Conservation (phyloP, 495 filamentous ascomycete genomes). For the Clohesyomyces aquaticus region DNA sequence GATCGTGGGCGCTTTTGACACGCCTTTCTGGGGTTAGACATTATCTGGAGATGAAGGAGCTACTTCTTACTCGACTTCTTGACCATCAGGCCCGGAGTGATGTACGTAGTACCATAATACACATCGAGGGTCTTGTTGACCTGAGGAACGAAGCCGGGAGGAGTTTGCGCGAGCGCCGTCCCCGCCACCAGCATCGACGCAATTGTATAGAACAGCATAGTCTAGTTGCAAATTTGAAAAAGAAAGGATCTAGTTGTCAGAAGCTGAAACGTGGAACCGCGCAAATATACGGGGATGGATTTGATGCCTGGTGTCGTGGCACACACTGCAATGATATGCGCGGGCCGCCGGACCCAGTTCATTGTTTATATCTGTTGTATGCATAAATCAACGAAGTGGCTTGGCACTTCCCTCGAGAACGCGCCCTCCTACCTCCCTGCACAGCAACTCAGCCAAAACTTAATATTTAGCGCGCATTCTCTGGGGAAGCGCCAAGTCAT, state of each 20-base stretch:
- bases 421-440: too few relatives aligned
- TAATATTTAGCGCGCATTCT: too few relatives aligned
- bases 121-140: constrained; percentile 52
- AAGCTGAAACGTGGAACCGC: constrained; percentile 1
- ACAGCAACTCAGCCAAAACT: too few relatives aligned
- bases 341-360: constrained; percentile 6
- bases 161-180: constrained; percentile 48
- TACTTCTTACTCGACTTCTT: constrained; percentile 44
- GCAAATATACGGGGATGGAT: too few relatives aligned
- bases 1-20: constrained; percentile 50
- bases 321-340: not conserved
- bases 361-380: constrained; percentile 10
- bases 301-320: not conserved
- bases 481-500: too few relatives aligned
- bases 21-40: constrained; percentile 29
- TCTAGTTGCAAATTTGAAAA: constrained; percentile 1
- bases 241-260: not conserved
- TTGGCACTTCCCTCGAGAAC: too few relatives aligned
- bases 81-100: constrained; percentile 49
- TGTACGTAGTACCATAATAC: constrained; percentile 49
- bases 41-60: not conserved
- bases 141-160: constrained; percentile 48
- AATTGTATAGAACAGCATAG: constrained; percentile 23
- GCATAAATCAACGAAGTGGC: too few relatives aligned
- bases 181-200: constrained; percentile 24